Evolutionary conservation across 306 rosid species (phyloP), one percentile per base, ranked within the genome.

Genomic region (Trifolium subterraneum): DNA sequence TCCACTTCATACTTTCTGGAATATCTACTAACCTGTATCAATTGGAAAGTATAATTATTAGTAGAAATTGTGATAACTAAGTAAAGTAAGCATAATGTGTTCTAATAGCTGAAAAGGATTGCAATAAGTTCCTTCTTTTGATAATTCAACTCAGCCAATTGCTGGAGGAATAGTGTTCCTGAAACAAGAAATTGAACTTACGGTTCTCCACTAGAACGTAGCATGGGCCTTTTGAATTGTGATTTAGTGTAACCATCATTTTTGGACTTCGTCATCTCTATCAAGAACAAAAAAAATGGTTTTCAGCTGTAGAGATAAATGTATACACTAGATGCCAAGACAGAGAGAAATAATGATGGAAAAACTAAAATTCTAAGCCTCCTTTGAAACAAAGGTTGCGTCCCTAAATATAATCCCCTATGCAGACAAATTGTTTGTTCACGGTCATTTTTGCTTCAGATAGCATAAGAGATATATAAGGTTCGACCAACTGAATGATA

Each of bases 181-280:
- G 59, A 52, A 52, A 52, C 63, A 56, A 56, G 55, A 11, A 54
- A 23, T 35, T 36, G 68, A 72, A 82, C 92, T 89, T 70, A 93
- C 97, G 88, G 70, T 80, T 93, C 97, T 76, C 89, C 88, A 55
- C 93, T 82, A 50, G 97, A 80, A 41, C 90, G 75, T 39, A 86
- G 58, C 82, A 88, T 10, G 11, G 96, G 91, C 20, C 90, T 88
- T 80, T 88, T 93, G 74, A 81, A 89, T 81, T 93, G 98, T 70
- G 98, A 89, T 71, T 86, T 86, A 87, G 69, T 79, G 74, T 56
- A 88, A 70, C 68, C 92, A 67, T 90, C 96, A 81, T 88, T 97
- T 62, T 92, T 86, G 20, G 92, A 83, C 96, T 95, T 89, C 88
- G 85, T 93, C 96, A 89, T 90, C 81, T 68, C 87, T 50, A 68